Percentiles rank a stretch among this genome's conserved stretches.
Conservation (phyloP, 345 rosid genomes). For the Moricandia arvensis region DNA sequence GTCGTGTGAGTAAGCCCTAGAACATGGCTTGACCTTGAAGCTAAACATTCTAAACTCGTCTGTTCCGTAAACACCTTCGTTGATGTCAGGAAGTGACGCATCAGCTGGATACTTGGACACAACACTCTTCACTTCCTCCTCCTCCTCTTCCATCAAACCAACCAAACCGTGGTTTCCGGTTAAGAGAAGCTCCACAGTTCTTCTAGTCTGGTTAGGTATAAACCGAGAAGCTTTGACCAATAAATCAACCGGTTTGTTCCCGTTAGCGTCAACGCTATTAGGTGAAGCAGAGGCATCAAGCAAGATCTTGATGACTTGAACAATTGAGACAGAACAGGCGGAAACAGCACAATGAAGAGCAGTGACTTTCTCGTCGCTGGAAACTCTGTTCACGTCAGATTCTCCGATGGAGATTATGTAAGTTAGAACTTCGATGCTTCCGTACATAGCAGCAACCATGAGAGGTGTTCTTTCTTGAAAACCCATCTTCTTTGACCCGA, state of each 20-base stretch:
- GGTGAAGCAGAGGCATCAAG: slow-evolving; percentile 68
- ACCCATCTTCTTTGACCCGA: slow-evolving; percentile 83
- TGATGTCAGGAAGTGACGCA: slow-evolving; percentile 82
- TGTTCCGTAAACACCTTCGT: slow-evolving; percentile 73
- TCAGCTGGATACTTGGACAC: slow-evolving; percentile 74
- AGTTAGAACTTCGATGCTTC: slow-evolving; percentile 58
- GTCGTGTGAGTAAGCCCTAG: slow-evolving; percentile 96
- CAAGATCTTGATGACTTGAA: slow-evolving; percentile 62
- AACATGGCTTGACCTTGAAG: slow-evolving; percentile 96
- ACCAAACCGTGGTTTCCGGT: slow-evolving; percentile 53
- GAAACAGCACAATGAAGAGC: slow-evolving; percentile 96
- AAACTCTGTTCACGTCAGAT: slow-evolving; percentile 60
- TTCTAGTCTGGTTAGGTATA: slow-evolving; percentile 45
- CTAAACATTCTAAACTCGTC: slow-evolving; percentile 95
- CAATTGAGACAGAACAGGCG: slow-evolving; percentile 54
- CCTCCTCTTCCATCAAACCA: slow-evolving; percentile 39
- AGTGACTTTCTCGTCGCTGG: slow-evolving; percentile 71
- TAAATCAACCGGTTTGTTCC: slow-evolving; percentile 68
- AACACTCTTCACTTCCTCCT: slow-evolving; percentile 45
- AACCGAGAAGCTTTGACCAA: slow-evolving; percentile 42
- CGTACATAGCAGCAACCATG: slow-evolving; percentile 81
- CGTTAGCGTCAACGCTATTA: slow-evolving; percentile 53
- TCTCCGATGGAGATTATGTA: slow-evolving; percentile 53
- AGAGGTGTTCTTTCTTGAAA: slow-evolving; percentile 80
- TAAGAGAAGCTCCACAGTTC: slow-evolving; percentile 56